phyloP scores from a whole-genome alignment of 768 basidiomycete species.

The Lactarius hatsudake region DNA sequence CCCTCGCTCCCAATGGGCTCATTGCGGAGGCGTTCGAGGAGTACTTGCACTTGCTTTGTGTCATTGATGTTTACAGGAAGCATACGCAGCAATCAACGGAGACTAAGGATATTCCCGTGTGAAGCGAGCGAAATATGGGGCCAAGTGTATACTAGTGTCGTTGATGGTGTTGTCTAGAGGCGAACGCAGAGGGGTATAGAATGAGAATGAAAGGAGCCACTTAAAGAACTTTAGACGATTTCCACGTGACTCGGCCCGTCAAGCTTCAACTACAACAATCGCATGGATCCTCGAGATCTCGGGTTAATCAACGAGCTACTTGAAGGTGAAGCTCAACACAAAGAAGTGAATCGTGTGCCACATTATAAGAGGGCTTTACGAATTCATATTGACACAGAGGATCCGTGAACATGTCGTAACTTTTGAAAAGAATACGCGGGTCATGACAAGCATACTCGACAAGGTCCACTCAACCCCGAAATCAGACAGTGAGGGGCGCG shows the following conservation, averaged over 20 bases:
- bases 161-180: neutral
- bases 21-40: constrained; percentile 58
- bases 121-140: neutral
- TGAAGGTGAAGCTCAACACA: constrained; percentile 22
- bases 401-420: constrained; percentile 73
- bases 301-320: constrained; percentile 22
- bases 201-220: neutral
- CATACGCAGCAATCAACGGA: neutral
- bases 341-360: constrained; percentile 21
- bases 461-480: constrained; percentile 74
- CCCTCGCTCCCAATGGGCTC: constrained; percentile 51
- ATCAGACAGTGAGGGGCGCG: constrained; percentile 45
- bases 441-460: constrained; percentile 72
- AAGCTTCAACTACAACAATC: neutral
- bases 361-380: neutral
- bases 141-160: neutral
- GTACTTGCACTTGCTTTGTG: constrained; percentile 39
- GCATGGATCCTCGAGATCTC: constrained; percentile 27
- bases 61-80: constrained; percentile 10
- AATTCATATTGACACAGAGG: constrained; percentile 47
- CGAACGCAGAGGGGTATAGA: too few relatives aligned
- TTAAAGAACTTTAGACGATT: neutral
- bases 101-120: too few relatives aligned
- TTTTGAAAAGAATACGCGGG: constrained; percentile 71
- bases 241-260: constrained; percentile 11